Conservation (phyloP, 2,329 filamentous ascomycete genomes). For the Cladosporium austrohemisphaericum region DNA sequence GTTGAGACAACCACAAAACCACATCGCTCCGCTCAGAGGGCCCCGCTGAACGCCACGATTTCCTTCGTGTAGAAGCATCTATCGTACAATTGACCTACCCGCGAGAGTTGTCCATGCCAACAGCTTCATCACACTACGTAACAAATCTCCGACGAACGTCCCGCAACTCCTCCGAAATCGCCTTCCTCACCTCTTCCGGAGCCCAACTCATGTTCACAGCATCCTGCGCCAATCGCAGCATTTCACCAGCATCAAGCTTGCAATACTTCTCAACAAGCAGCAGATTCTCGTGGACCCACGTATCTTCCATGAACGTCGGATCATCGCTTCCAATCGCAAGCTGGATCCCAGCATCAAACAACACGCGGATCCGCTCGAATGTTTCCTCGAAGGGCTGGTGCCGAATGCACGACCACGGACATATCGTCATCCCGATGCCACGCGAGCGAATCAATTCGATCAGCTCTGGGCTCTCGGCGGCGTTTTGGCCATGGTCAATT, state of each 20-base stretch:
- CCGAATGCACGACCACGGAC: constrained; percentile 43
- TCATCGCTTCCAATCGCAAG: constrained; percentile 50
- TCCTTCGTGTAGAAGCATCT: no score
- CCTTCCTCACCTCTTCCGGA: constrained; percentile 35
- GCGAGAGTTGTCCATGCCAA: no score
- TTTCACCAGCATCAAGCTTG: constrained; percentile 39
- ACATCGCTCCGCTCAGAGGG: no score
- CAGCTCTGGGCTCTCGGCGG: constrained; percentile 34
- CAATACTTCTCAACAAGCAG: constrained; percentile 43
- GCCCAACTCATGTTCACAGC: constrained; percentile 50
- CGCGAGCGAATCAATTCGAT: constrained; percentile 32
- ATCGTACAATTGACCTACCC: no score
- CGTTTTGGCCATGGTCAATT: constrained; percentile 44
- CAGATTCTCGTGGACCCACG: constrained; percentile 49
- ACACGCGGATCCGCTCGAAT: constrained; percentile 43
- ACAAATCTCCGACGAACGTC: no score
- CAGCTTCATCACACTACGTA: no score
- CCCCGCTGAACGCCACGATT: no score
- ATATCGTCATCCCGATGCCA: constrained; percentile 40
- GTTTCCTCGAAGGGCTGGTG: constrained; percentile 41
- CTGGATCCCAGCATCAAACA: constrained; percentile 45
- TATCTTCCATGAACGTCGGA: constrained; percentile 49
- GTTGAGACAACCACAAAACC: no score
- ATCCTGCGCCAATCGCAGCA: constrained; percentile 42
- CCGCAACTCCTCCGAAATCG: constrained; percentile 15